Base-by-base conservation (phyloP, 2,329 filamentous ascomycete species). In the Gnomoniopsis sp. region DNA sequence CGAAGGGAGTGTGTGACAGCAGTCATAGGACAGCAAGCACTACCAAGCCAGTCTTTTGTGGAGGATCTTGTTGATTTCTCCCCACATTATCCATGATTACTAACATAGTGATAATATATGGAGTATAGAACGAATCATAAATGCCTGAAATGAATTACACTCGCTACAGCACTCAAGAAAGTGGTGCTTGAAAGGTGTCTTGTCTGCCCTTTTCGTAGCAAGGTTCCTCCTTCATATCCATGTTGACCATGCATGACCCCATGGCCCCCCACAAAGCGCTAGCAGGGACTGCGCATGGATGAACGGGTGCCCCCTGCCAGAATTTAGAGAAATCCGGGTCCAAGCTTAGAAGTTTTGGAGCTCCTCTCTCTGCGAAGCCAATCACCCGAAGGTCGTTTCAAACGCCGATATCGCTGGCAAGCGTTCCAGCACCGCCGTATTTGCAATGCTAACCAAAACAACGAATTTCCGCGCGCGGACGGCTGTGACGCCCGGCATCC, bases 261-360 rank as follows among this genome's bases (percentile, higher is more conserved):
- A 48, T 30, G 19, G 47, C 53, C 53, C 53, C 58, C 58, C 58
- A 55, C 58, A 60, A 55, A 60, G 14, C 15, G 49, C 58, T 60
- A 53, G 58, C 44, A 57, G 22, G 58, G 58, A 52, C 57, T 38
- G 14, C 52, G 54, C 58, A 60, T 57, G 49, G 47, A 17, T 49
- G 15, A 34, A n/a, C 26, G 30, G 38, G 43, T 11, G 49, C n/a
- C 36, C 58, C 58, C 49, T 57, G 58, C 54, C 46, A 36, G 2
- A 15, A 49, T n/a, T n/a, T n/a, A 50, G 44, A 59, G 19, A 30
- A 33, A 44, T 3, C 44, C 54, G 50, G 51, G 53, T 44, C 49
- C 44, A 23, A 46, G 33, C 33, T 36, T 36, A n/a, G n/a, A n/a
- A n/a, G n/a, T 36, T 36, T 36, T 36, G 33, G 52, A 54, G 52